Base-by-base conservation (phyloP, 768 basidiomycete genomes). In the Cystobasidium onofrii region DNA sequence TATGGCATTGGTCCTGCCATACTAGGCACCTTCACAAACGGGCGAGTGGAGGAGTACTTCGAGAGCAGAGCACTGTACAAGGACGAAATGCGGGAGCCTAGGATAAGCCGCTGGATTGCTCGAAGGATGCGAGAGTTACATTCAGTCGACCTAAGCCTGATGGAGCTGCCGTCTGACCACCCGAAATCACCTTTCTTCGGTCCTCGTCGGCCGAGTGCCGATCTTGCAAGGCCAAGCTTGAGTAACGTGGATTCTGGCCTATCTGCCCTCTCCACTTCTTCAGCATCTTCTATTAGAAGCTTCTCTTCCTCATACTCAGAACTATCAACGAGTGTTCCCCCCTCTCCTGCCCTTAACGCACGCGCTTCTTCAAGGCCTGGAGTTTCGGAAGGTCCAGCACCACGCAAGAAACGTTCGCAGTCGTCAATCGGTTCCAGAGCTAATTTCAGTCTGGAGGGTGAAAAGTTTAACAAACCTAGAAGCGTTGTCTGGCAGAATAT, bases 61-160 rank as follows among this genome's bases (percentile, higher is more conserved):
- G 87, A 93, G 75, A 92, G 92, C 18, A 85, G 87, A 39, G 89
- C 92, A 1, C 84, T 98, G 57, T 88, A 87, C 0, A 84, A 90
- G 15, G 81, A 85, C 50, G 91, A 96, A 79, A 84, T 99, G 75
- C 86, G 91, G 61, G 87, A 92, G 77, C 86, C 87, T 18, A 81
- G 83, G 74, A 86, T 88, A 70, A 92, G 90, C 80, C 84, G 87
- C 33, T 91, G 90, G 86, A 92, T 98, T 77, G 93, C 88, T n/a
- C 86, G 88, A 25, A 85, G 95, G 39, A 98, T 98, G 95, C 88
- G 92, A 25, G 94, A 98, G 81, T 85, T 99, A 36, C 96, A 99
- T 81, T 87, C 88, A 29, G 95, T 97, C 60, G 92, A 95, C 78
- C 84, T 96, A 64, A 84, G 85, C 17, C 83, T 84, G 52, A 84